These are phyloP conservation scores for Starmera caribaea DNA, from an alignment of 805 yeast genomes.

Conservation along the genomic window DNA sequence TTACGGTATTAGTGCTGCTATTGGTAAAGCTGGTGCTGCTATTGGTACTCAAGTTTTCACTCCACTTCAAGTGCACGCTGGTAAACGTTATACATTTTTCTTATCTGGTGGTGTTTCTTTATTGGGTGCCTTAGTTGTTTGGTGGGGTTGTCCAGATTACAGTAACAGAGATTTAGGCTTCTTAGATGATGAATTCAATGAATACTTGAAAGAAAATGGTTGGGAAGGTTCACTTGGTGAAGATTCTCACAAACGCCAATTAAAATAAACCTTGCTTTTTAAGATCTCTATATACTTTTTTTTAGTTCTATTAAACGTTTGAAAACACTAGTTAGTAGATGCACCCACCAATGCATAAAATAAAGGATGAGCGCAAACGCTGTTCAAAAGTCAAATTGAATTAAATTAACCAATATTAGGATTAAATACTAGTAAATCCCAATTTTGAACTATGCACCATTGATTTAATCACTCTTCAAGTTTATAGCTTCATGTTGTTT, in stretches of 20 bases:
- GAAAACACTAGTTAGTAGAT: no score
- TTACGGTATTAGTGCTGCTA: constrained; percentile 39
- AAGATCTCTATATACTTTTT: no score
- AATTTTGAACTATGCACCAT: no score
- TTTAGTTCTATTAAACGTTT: no score
- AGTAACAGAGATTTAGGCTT: constrained; percentile 34
- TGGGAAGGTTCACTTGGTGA: constrained; percentile 40
- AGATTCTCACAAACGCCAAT: not conserved
- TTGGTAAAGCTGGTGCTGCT: constrained; percentile 44
- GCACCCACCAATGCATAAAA: no score
- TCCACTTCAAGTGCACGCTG: constrained; percentile 33
- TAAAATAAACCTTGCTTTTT: no score
- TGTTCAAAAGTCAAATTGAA: no score
- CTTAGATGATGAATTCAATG: constrained; percentile 37
- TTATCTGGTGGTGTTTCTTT: constrained; percentile 29
- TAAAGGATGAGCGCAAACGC: no score
- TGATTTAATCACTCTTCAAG: no score
- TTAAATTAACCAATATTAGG: no score
- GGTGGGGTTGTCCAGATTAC: constrained; percentile 36
- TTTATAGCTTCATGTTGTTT: no score
- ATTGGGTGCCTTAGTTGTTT: constrained; percentile 23
- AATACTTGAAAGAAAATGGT: constrained; percentile 34
- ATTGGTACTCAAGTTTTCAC: constrained; percentile 38
- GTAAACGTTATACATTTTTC: constrained; percentile 37
- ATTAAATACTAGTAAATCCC: no score